Evolutionary conservation across 2,329 filamentous ascomycete species (phyloP).

Genomic region (Tolypocladium ophioglossoides): DNA sequence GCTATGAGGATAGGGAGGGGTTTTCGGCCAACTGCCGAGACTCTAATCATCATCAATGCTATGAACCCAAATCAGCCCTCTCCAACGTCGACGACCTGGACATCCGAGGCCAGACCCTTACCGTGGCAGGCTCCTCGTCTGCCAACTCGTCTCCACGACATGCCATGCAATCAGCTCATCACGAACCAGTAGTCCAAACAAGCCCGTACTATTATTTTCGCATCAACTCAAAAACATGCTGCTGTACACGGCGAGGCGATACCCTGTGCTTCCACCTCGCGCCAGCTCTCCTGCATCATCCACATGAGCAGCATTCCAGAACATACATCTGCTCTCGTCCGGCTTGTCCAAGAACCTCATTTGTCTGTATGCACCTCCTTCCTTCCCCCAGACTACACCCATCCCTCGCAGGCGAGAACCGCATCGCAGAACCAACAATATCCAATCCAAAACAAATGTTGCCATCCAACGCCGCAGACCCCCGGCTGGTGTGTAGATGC

Average conservation of each 20-base stretch:
- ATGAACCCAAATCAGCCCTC: no score
- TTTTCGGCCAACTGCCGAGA: neutral
- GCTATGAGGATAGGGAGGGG: no score
- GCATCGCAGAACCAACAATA: neutral
- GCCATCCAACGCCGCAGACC: slow-evolving; percentile 5
- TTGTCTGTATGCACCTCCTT: neutral
- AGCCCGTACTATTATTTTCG: neutral
- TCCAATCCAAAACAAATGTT: slow-evolving; percentile 5
- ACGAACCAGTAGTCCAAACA: neutral
- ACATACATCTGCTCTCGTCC: neutral
- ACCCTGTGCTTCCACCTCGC: neutral
- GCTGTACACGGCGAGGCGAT: neutral
- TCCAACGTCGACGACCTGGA: neutral
- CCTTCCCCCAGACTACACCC: neutral
- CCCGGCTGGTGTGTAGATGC: neutral
- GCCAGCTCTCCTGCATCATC: neutral
- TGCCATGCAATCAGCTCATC: neutral
- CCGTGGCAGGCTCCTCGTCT: neutral
- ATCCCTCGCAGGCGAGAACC: neutral
- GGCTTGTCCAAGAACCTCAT: neutral
- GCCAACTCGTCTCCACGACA: no score
- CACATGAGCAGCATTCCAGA: neutral
- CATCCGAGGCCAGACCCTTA: neutral
- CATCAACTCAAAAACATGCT: neutral
- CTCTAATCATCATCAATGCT: neutral